Conservation (phyloP, 2,329 filamentous ascomycete genomes). For the Thielaviopsis ethacetica region DNA sequence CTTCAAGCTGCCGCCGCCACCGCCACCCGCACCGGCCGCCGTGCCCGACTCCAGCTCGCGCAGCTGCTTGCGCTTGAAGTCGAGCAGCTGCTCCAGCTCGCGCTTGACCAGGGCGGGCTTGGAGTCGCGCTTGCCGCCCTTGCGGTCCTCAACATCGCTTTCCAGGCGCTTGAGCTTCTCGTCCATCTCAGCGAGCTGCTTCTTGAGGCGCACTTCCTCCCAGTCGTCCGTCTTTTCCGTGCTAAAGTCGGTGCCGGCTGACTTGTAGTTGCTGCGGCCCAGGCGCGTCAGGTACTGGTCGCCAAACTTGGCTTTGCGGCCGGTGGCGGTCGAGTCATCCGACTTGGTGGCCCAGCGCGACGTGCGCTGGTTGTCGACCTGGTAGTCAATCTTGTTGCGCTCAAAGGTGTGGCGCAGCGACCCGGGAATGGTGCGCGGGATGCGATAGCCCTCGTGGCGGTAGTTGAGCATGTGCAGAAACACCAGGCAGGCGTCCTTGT, state of each 20-base stretch:
- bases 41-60: slow-evolving; percentile 58
- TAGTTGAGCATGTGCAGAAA: slow-evolving; percentile 96
- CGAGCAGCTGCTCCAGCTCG: slow-evolving; percentile 82
- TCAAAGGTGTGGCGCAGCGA: slow-evolving; percentile 87
- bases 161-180: slow-evolving; percentile 75
- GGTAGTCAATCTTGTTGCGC: slow-evolving; percentile 92
- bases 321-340: slow-evolving; percentile 66
- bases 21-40: slow-evolving; percentile 45
- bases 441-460: slow-evolving; percentile 85
- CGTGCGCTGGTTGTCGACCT: slow-evolving; percentile 59
- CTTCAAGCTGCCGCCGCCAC: slow-evolving; percentile 49
- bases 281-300: slow-evolving; percentile 89
- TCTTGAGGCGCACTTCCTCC: slow-evolving; percentile 92
- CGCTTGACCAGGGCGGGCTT: slow-evolving; percentile 87
- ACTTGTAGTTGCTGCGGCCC: slow-evolving; percentile 66
- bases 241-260: slow-evolving; percentile 79
- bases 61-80: slow-evolving; percentile 78
- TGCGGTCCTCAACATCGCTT: slow-evolving; percentile 48
- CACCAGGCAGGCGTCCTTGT: slow-evolving; percentile 85
- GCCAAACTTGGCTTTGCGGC: slow-evolving; percentile 91
- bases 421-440: slow-evolving; percentile 79
- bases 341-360: slow-evolving; percentile 66
- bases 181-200: slow-evolving; percentile 79
- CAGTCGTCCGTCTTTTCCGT: slow-evolving; percentile 79
- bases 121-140: slow-evolving; percentile 49